Conservation (phyloP, 2,329 filamentous ascomycete species). For the Aspergillus unguis region DNA sequence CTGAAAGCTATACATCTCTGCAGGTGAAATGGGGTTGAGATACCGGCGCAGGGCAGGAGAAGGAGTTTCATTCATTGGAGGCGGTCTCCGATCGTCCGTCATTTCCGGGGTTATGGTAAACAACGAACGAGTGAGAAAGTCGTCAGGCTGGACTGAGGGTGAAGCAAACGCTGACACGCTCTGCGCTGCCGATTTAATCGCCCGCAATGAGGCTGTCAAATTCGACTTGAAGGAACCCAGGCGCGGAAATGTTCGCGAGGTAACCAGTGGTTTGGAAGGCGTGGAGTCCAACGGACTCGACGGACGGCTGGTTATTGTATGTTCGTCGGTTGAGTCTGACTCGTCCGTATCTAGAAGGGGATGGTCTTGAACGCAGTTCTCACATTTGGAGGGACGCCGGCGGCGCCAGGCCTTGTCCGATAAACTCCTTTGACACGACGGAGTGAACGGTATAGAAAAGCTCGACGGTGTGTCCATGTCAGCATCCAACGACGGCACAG, state of each 20-base stretch:
- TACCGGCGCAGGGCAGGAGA: slow-evolving; percentile 59
- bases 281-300: slow-evolving; percentile 12
- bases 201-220: slow-evolving; percentile 60
- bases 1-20: slow-evolving; percentile 46
- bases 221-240: slow-evolving; percentile 58
- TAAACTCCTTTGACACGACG: slow-evolving; percentile 35
- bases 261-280: slow-evolving; percentile 21
- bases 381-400: slow-evolving; percentile 49
- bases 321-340: slow-evolving; percentile 20
- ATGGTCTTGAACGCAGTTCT: slow-evolving; percentile 57
- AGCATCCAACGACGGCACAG: slow-evolving; percentile 53
- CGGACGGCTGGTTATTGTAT: slow-evolving; percentile 8
- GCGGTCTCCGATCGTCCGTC: slow-evolving; percentile 60
- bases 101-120: slow-evolving; percentile 56
- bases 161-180: slow-evolving; percentile 59
- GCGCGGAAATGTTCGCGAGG: slow-evolving; percentile 39
- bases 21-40: slow-evolving; percentile 54
- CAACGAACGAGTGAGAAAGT: slow-evolving; percentile 57
- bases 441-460: slow-evolving; percentile 43
- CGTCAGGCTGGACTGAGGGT: slow-evolving; percentile 52
- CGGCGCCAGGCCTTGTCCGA: slow-evolving; percentile 45
- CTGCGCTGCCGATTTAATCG: slow-evolving; percentile 59
- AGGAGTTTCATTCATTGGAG: slow-evolving; percentile 51
- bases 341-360: slow-evolving; percentile 49
- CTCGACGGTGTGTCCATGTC: slow-evolving; percentile 49